These are phyloP conservation scores for Nephromyces sp. DNA, from an alignment of 169 alveolate genomes.

Conservation along the genomic window DNA sequence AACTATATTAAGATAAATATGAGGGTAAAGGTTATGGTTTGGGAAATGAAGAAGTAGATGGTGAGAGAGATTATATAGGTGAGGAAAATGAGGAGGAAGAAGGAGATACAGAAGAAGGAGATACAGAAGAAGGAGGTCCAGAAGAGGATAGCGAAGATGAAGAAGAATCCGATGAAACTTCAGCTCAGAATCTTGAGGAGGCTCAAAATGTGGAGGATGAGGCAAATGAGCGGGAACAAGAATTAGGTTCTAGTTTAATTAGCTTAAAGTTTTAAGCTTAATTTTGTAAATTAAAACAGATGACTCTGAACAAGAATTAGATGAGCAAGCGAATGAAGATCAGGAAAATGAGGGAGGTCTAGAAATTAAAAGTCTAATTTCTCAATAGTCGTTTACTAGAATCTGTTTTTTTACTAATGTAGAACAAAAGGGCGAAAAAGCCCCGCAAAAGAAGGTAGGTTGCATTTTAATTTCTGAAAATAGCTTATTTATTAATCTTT, in stretches of 20 bases:
- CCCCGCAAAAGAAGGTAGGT: not conserved
- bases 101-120: no score
- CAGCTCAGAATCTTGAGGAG: no score
- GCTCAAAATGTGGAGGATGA: not conserved
- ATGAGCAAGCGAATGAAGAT: not conserved
- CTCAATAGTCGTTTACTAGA: not conserved
- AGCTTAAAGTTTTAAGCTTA: not conserved
- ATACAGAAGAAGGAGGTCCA: not conserved
- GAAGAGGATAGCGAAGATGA: not conserved
- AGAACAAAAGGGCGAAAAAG: not conserved
- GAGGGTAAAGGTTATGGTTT: no score
- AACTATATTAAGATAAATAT: no score
- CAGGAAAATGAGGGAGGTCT: not conserved
- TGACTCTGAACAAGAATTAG: not conserved
- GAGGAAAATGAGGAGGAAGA: not conserved
- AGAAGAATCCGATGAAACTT: no score
- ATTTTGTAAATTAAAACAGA: not conserved
- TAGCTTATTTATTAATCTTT: not conserved
- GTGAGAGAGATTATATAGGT: not conserved
- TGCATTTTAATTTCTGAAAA: not conserved
- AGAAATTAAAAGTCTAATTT: not conserved
- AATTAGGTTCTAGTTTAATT: not conserved
- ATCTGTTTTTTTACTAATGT: not conserved
- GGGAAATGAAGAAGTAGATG: not conserved
- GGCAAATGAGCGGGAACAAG: not conserved